These are phyloP conservation scores for Diplodia mutila DNA, from an alignment of 2,329 filamentous ascomycete genomes.

Conservation along the genomic window DNA sequence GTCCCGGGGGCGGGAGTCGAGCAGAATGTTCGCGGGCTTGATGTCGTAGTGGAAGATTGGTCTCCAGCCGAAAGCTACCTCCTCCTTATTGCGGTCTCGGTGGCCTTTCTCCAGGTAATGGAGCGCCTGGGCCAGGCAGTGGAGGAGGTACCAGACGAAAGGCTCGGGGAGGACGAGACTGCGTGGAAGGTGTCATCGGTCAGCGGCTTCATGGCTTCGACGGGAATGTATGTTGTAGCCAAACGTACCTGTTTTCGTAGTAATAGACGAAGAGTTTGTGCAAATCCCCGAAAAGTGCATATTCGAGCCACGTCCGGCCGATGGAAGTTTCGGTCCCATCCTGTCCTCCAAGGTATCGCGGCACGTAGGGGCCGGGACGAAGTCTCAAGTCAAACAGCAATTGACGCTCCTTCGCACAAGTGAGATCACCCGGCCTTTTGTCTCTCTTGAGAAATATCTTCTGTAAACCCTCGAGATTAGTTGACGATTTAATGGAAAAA, in stretches of 20 bases:
- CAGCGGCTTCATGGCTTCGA: too few relatives aligned
- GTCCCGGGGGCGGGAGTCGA: not conserved
- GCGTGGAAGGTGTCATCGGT: not conserved
- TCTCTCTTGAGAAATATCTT: not conserved
- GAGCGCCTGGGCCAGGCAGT: not conserved
- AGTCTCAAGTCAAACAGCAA: too few relatives aligned
- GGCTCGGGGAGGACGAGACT: not conserved
- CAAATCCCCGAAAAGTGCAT: not conserved
- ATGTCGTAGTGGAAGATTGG: conserved; percentile 5
- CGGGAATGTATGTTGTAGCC: not conserved
- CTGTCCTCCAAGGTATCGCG: not conserved
- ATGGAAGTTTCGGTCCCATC: not conserved
- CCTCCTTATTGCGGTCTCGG: not conserved
- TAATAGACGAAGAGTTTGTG: not conserved
- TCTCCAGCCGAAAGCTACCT: not conserved
- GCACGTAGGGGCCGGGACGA: not conserved
- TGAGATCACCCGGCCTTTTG: fast-evolving
- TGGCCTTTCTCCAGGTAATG: not conserved
- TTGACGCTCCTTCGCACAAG: not conserved
- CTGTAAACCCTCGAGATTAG: not conserved
- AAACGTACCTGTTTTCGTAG: not conserved
- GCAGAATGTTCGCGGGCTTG: conserved; percentile 21
- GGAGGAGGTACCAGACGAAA: conserved; percentile 20
- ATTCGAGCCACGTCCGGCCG: not conserved
- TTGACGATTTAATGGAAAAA: too few relatives aligned